Evolutionary conservation across 768 basidiomycete genomes (phyloP), one percentile per base, ranked within the genome.

Genomic region (Galerina marginata): DNA sequence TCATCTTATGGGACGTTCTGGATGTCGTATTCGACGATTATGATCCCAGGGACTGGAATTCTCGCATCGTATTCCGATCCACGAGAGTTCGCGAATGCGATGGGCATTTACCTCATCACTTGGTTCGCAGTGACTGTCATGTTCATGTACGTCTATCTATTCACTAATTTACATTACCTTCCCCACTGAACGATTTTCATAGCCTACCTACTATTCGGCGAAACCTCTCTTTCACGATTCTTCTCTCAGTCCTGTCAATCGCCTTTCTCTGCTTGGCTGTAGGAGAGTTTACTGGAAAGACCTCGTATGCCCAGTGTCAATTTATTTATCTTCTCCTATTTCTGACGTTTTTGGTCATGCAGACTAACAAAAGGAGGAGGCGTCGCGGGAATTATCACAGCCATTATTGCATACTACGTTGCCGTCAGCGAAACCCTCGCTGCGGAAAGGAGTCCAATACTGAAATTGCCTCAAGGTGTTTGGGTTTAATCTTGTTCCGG

Each of bases 1-100:
- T 77, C 87, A 1, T 85, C 84, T 3, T 93, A 88, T 57, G 90
- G 91, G 29, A 83, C 83, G 0, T 93, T 93, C 77, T 93, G 91
- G 92, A 77, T 92, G 79, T 91, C 91, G 4, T 92, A 84, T 51
- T 88, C 84, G 7, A 78, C 83, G 0, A 85, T 92, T 56, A 77
- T 86, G 67, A 83, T 90, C 43, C 92, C 91, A 0, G 76, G 77
- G 20, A 81, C 81, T 1, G 89, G 90, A 2, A 75, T 92, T 38
- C 37, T 69, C 3, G 69, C 74, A 0, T 83, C 90, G 2, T 92
- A 88, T 62, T 50, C 65, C 0, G 68, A 71, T 54, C 63, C 68
- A 15, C 58, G 53, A 14, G 81, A 87, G 68, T 72, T 89, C 15
- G 49, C 65, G 9, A 81, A 82, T 52, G 91, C 90, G 1, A 58